These are phyloP conservation scores for Ophiostoma pallidulum DNA, from an alignment of 2,329 filamentous ascomycete species.

Conservation along the genomic window DNA sequence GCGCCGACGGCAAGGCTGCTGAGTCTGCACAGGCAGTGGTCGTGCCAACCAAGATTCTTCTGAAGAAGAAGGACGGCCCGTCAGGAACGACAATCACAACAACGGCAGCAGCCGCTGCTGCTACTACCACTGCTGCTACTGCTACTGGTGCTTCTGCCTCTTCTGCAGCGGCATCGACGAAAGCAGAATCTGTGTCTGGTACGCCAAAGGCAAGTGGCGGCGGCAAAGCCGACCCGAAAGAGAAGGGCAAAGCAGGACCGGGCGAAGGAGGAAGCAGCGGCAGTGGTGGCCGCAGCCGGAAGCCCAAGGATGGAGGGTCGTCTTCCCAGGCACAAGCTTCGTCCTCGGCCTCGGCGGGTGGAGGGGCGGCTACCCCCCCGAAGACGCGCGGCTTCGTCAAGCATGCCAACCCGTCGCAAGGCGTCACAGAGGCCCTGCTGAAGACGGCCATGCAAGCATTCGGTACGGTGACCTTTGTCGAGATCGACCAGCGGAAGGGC, in stretches of 20 bases:
- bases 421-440: conserved; percentile 74
- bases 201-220: not conserved
- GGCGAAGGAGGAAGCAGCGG: not conserved
- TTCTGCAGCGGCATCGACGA: not conserved
- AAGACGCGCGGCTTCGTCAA: conserved; percentile 66
- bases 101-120: conserved; percentile 16
- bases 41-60: conserved; percentile 23
- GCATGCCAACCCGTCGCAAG: conserved; percentile 80
- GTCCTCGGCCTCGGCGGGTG: not conserved
- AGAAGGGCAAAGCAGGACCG: conserved; percentile 3
- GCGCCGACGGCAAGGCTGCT: not conserved
- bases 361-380: conserved; percentile 28
- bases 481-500: conserved; percentile 90
- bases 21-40: conserved; percentile 12
- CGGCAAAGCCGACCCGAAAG: not conserved
- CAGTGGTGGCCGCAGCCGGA: not conserved
- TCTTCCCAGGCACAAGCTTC: not conserved
- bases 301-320: not conserved
- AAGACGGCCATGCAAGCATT: conserved; percentile 65
- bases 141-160: not conserved
- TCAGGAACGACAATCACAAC: too few species aligned
- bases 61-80: conserved; percentile 30
- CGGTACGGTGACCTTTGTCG: conserved; percentile 67
- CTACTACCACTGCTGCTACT: conserved; percentile 16
- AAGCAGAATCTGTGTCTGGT: not conserved